phyloP scores from a whole-genome alignment of 169 alveolate species.

The Eimeria acervulina region DNA sequence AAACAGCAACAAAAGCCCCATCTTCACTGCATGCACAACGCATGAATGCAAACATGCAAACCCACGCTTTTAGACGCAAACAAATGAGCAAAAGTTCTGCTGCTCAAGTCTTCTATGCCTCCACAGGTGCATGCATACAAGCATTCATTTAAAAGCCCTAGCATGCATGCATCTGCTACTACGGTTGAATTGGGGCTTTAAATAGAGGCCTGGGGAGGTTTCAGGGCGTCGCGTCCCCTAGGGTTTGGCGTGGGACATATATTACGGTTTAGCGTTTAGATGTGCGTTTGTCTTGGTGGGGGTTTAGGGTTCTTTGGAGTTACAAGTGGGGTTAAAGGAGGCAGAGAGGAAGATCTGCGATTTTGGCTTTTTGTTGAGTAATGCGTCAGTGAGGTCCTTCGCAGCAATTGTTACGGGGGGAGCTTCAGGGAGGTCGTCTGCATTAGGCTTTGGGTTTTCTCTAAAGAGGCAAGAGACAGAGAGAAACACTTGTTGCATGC shows the following conservation, averaged over 20 bases:
- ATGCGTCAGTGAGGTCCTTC: slow-evolving; percentile 1
- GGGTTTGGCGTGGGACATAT: neutral
- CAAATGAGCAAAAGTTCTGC: neutral
- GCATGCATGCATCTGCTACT: neutral
- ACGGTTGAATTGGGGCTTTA: neutral
- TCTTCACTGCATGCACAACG: slow-evolving; percentile 49
- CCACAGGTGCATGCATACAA: neutral
- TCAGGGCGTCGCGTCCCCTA: neutral
- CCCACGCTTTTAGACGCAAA: neutral
- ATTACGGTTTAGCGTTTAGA: neutral
- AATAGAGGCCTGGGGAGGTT: neutral
- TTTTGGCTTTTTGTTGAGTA: neutral
- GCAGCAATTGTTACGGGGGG: neutral
- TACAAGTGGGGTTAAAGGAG: slow-evolving; percentile 45
- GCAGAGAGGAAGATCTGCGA: slow-evolving; percentile 15
- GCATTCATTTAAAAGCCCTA: neutral
- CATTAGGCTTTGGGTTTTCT: neutral
- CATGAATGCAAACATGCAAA: neutral
- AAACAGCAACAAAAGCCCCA: slow-evolving; percentile 34
- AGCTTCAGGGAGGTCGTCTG: neutral
- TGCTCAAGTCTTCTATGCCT: neutral
- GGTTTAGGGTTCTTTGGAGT: neutral
- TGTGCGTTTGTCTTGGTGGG: neutral
- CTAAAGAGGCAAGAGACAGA: neutral
- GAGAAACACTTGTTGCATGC: neutral